Evolutionary conservation across 1,284 basidiomycete genomes (phyloP), one percentile per base, ranked within the genome.

Genomic region (Calocybe gambosa): DNA sequence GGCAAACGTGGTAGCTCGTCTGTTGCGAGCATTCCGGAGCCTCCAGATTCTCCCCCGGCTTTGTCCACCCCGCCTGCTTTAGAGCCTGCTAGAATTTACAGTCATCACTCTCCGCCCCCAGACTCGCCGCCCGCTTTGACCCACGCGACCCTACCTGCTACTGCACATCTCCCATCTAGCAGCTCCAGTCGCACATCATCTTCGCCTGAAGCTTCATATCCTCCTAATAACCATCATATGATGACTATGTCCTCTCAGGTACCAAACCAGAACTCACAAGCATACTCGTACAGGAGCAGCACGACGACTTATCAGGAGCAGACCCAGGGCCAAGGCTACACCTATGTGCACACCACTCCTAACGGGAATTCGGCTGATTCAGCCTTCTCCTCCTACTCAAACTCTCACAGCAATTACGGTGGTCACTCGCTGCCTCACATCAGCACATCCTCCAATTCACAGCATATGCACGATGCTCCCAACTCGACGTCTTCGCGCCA

Each of bases 221-320:
- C 67, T 5, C 52, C 68, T 12, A 58, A 57, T 15, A 26, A 34
- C 26, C 43, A 33, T 31, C 62, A 68, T 39, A 50, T 56, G 44
- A 52, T 44, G 47, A 61, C 57, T 41, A 60, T 62, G 46, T 47
- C 58, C 7, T 54, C 62, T 34, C 63, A 62, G 31, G 51, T 49
- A 33, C 45, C 53, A 37, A 43, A 31, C 46, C 51, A 50, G 40
- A 49, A 43, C 45, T 55, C 52, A 15, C 56, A 59, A 43, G 43
- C 53, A 3, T 71, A 70, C 51, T 58, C 58, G 12, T 71, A 70
- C 46, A 55, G 68, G 10, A 66, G 54, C 47, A 63, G 60, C n/a
- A 60, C 67, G 10, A 57, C 69, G 5, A 66, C 65, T 1, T 78
- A 77, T 51, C 68, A 74, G 26, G 74, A 78, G 41, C 68, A 76